A percentile compares a stretch with the other conserved stretches of the same genome.
Evolutionary conservation across 345 rosid genomes (phyloP).

Genomic region (Dipteronia sinensis): DNA sequence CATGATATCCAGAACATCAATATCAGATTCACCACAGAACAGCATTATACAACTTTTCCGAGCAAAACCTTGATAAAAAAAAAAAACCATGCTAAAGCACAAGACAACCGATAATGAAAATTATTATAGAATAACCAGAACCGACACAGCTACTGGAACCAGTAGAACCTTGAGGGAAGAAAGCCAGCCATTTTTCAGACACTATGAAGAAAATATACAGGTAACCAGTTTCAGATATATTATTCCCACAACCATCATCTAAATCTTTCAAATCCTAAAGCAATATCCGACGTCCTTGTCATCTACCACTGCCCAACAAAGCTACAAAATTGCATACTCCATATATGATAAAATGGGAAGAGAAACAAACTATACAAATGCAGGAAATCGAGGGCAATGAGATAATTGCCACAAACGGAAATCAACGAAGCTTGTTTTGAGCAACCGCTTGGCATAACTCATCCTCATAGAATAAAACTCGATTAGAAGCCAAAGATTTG

Average conservation of each 20-base stretch:
- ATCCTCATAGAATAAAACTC: conserved; percentile 89
- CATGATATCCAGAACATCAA: too few species aligned
- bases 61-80: too few species aligned
- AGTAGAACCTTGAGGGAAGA: background rate
- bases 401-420: conserved; percentile 1
- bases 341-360: conserved; percentile 39
- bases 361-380: conserved; percentile 56
- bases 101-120: too few species aligned
- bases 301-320: conserved; percentile 42
- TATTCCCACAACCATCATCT: conserved; percentile 38
- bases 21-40: too few species aligned
- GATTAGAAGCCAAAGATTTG: conserved; percentile 73
- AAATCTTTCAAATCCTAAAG: conserved; percentile 29
- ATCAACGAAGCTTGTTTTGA: conserved; percentile 81
- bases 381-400: conserved; percentile 9
- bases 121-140: background rate
- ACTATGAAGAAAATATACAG: conserved; percentile 42
- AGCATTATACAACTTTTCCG: too few species aligned
- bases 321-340: conserved; percentile 67
- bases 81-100: too few species aligned
- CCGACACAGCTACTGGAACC: background rate
- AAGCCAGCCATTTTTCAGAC: conserved; percentile 32
- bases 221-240: conserved; percentile 36
- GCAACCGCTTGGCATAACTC: conserved; percentile 97
- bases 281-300: conserved; percentile 34